Conservation (phyloP, 306 rosid genomes). For the Rosa rugosa region DNA sequence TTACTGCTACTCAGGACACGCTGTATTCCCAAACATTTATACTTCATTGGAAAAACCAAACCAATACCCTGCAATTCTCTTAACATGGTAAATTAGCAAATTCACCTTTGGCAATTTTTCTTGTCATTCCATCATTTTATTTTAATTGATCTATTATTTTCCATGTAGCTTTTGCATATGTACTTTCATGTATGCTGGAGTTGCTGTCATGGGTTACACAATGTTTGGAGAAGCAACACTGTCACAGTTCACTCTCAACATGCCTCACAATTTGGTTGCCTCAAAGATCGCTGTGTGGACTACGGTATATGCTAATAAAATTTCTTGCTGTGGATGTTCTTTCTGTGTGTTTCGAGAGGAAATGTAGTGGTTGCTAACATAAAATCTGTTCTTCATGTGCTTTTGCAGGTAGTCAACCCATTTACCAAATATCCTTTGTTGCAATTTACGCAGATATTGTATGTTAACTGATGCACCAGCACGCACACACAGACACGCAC, state of each 20-base stretch:
- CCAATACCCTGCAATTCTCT: slow-evolving; percentile 71
- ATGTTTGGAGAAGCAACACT: slow-evolving; percentile 85
- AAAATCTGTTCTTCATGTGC: slow-evolving; percentile 4
- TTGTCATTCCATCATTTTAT: background rate
- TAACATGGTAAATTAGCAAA: slow-evolving; percentile 58
- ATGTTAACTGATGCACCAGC: slow-evolving; percentile 1
- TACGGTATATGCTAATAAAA: slow-evolving; percentile 55
- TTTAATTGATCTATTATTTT: background rate
- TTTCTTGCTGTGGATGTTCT: background rate
- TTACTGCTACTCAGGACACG: slow-evolving; percentile 97
- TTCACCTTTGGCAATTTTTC: background rate
- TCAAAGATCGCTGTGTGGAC: slow-evolving; percentile 96
- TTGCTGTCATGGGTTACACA: slow-evolving; percentile 86
- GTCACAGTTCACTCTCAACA: slow-evolving; percentile 94
- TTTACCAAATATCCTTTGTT: slow-evolving; percentile 94
- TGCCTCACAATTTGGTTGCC: slow-evolving; percentile 81
- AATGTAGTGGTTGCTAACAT: background rate
- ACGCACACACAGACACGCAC: background rate
- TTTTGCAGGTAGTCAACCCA: slow-evolving; percentile 96
- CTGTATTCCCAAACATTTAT: slow-evolving; percentile 93
- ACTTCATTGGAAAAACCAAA: slow-evolving; percentile 79
- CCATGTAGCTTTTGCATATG: slow-evolving; percentile 66
- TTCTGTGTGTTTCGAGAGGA: background rate
- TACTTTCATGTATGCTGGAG: slow-evolving; percentile 73
- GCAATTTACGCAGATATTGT: slow-evolving; percentile 4